A percentile compares a stretch with the other conserved stretches of the same genome.
Evolutionary conservation across 2,329 filamentous ascomycete genomes (phyloP).

Genomic region (Cordyceps fumosorosea): DNA sequence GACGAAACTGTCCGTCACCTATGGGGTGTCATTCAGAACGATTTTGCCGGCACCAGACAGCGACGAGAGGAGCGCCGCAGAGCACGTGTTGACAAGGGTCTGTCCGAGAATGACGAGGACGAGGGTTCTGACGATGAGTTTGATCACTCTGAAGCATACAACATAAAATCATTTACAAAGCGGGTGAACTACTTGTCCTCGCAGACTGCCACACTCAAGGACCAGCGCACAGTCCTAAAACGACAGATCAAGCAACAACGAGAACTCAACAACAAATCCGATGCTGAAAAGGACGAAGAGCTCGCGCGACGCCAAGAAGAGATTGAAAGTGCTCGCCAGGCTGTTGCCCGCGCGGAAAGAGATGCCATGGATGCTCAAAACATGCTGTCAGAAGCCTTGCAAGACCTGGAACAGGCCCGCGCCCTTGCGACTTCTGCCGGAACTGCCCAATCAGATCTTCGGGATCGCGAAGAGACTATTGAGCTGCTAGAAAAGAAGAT

Average conservation of each 20-base stretch:
- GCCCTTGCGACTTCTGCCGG: constrained; percentile 20
- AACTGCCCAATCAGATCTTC: constrained; percentile 27
- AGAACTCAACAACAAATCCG: constrained; percentile 82
- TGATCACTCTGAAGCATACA: constrained; percentile 56
- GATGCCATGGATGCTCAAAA: constrained; percentile 35
- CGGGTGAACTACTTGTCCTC: constrained; percentile 75
- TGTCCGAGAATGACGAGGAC: constrained; percentile 52
- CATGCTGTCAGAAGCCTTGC: constrained; percentile 42
- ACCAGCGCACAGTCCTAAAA: constrained; percentile 84
- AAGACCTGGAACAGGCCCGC: constrained; percentile 38
- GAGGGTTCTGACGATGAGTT: constrained; percentile 49
- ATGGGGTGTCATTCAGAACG: constrained; percentile 49
- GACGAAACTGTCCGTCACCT: constrained; percentile 47
- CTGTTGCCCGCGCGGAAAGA: constrained; percentile 31
- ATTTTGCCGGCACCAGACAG: constrained; percentile 48
- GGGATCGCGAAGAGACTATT: constrained; percentile 38
- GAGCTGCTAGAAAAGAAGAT: constrained; percentile 37
- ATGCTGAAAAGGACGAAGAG: constrained; percentile 61
- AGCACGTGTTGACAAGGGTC: constrained; percentile 48
- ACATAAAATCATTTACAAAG: constrained; percentile 66
- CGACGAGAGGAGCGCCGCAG: constrained; percentile 47
- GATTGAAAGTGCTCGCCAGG: constrained; percentile 38
- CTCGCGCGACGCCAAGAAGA: constrained; percentile 53
- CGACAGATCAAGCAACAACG: constrained; percentile 94
- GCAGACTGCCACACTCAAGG: constrained; percentile 69